phyloP scores from a whole-genome alignment of 495 filamentous ascomycete genomes.

The Amniculicola lignicola region DNA sequence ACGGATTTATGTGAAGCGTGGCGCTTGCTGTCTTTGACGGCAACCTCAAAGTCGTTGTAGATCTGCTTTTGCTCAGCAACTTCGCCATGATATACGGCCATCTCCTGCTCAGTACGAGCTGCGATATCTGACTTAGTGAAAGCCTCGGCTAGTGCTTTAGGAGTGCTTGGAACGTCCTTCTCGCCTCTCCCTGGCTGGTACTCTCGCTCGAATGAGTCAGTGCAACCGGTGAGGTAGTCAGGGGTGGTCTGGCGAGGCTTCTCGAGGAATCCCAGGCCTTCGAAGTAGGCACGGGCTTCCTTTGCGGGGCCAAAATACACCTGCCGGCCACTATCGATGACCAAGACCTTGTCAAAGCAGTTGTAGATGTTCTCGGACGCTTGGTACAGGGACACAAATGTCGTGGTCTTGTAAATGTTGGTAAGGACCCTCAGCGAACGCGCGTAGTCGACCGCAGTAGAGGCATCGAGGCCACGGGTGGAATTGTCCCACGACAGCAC shows the following conservation, averaged over 20 bases:
- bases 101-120: slow-evolving; percentile 58
- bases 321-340: slow-evolving; percentile 74
- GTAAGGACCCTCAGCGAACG: slow-evolving; percentile 76
- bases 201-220: slow-evolving; percentile 77
- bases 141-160: slow-evolving; percentile 61
- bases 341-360: slow-evolving; percentile 82
- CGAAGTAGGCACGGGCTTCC: slow-evolving; percentile 75
- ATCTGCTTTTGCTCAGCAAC: slow-evolving; percentile 60
- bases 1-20: slow-evolving; percentile 67
- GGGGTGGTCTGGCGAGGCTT: slow-evolving; percentile 81
- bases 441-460: slow-evolving; percentile 71
- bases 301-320: slow-evolving; percentile 74
- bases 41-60: slow-evolving; percentile 72
- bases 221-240: slow-evolving; percentile 81
- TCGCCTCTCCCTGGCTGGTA: slow-evolving; percentile 62
- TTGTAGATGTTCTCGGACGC: slow-evolving; percentile 80
- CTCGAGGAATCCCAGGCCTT: slow-evolving; percentile 72
- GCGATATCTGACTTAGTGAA: slow-evolving; percentile 63
- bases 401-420: slow-evolving; percentile 73
- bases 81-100: slow-evolving; percentile 60
- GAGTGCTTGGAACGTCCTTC: slow-evolving; percentile 62
- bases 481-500: slow-evolving; percentile 81
- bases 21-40: slow-evolving; percentile 72
- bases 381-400: slow-evolving; percentile 79
- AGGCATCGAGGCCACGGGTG: slow-evolving; percentile 79